phyloP scores from a whole-genome alignment of 2,329 filamentous ascomycete species.

The Aspergillus sp. region DNA sequence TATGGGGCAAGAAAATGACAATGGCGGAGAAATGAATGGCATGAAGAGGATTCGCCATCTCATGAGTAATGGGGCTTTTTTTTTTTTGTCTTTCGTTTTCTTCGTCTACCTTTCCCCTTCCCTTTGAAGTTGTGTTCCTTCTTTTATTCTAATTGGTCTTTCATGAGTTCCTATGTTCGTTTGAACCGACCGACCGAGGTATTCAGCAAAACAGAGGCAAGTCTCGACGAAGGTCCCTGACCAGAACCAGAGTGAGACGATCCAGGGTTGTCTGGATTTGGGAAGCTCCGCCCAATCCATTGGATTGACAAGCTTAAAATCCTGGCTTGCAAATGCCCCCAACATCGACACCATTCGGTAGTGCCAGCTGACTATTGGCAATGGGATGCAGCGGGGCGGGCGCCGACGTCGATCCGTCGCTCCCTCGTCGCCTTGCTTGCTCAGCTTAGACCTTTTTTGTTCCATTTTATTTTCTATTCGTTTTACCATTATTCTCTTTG shows the following conservation, averaged over 20 bases:
- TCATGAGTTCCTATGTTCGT: not conserved
- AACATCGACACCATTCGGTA: conserved; percentile 11
- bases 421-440: conserved; percentile 33
- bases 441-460: conserved; percentile 4
- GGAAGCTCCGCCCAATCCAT: not conserved
- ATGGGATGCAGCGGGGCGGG: conserved; percentile 30
- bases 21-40: not conserved
- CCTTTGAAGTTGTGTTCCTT: too few relatives aligned
- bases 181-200: not conserved
- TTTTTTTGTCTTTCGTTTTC: not conserved
- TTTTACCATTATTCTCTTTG: not conserved
- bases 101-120: not conserved
- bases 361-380: conserved; percentile 38
- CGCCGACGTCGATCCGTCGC: conserved; percentile 37
- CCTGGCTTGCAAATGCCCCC: conserved; percentile 7
- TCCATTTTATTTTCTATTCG: not conserved
- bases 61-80: not conserved
- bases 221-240: not conserved
- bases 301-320: conserved; percentile 17
- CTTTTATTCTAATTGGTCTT: not conserved
- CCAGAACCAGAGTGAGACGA: not conserved
- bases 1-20: not conserved
- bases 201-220: not conserved
- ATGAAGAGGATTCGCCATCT: not conserved
- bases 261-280: not conserved